Base-by-base conservation (phyloP, 441 rosid genomes). In the Adansonia gregorii region DNA sequence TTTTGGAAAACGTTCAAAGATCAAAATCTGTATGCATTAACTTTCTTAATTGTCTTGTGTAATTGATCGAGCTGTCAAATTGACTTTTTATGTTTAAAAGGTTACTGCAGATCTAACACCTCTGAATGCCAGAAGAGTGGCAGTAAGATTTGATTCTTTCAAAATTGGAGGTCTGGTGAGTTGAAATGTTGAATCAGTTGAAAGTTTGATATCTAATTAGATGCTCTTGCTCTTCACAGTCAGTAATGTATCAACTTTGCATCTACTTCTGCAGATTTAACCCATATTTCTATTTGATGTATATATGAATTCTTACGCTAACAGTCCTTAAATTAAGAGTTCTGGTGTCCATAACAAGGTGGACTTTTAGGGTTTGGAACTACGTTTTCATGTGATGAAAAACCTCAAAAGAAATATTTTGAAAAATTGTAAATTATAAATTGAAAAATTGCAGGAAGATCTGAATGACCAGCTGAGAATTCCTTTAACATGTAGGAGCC, bases 101-200 rank as follows among this genome's bases (percentile, higher is more conserved):
- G 97, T 92, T 58, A 95, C 97, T 15, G 99, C 96, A 78, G 92
- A 93, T 81, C 82, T 95, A 52, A 93, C 85, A 22, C 99, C 98
- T 51, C 79, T 95, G 78, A 92, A 85, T 83, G 69, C 91, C 2
- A 90, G 78, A 77, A 93, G 90, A 80, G 97, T 90, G 20, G 96
- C 97, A 59, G 98, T 95, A 55, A 85, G 93, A 72, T 92, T 95
- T 55, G 93, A 92, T 78, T 69, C 64, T 72, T 95, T 95, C 84
- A 95, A 90, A 81, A 92, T 93, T 27, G 91, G 79, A 0, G 91
- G 97, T 76, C 80, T 95, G 85, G 99, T 92, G 80, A 83, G 98
- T 80, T 64, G 67, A 73, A 58, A 82, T 82, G 97, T 78, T 55
- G 19, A 64, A 75, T 49, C 10, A 27, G 12, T 24, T 61, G 48